These are phyloP conservation scores for Colletotrichum theobromicola DNA, from an alignment of 2,329 filamentous ascomycete species.

Conservation along the genomic window DNA sequence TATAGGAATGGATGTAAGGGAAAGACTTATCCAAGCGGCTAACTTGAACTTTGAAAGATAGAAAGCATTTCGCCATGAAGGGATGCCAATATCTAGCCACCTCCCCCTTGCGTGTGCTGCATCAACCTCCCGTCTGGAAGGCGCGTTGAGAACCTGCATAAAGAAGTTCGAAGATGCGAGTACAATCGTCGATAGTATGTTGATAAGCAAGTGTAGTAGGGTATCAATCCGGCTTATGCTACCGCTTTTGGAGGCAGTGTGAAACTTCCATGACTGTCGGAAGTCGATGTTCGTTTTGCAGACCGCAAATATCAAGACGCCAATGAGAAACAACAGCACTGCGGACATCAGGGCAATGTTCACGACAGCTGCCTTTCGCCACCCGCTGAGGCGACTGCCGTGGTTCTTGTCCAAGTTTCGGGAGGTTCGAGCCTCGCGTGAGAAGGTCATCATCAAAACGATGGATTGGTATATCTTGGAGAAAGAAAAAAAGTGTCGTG, in stretches of 20 bases:
- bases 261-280: neutral
- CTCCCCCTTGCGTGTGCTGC: conserved; percentile 43
- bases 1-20: conserved; percentile 28
- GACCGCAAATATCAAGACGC: neutral
- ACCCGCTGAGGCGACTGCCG: too few species aligned
- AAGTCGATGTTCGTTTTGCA: neutral
- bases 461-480: too few species aligned
- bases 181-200: conserved; percentile 29
- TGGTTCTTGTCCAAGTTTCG: too few species aligned
- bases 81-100: conserved; percentile 51
- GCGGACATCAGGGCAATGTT: neutral
- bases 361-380: neutral
- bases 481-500: too few species aligned
- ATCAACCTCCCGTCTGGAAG: conserved; percentile 31
- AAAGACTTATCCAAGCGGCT: conserved; percentile 25
- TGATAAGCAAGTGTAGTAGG: conserved; percentile 50
- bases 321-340: neutral
- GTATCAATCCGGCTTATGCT: neutral
- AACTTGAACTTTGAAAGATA: conserved; percentile 23
- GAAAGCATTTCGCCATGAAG: conserved; percentile 41
- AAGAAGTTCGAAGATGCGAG: too few species aligned
- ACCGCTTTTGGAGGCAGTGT: neutral
- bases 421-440: too few species aligned
- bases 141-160: conserved; percentile 21
- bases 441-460: too few species aligned